Evolutionary conservation across 2,329 filamentous ascomycete species (phyloP).

Genomic region (Rutstroemia sydowiana): DNA sequence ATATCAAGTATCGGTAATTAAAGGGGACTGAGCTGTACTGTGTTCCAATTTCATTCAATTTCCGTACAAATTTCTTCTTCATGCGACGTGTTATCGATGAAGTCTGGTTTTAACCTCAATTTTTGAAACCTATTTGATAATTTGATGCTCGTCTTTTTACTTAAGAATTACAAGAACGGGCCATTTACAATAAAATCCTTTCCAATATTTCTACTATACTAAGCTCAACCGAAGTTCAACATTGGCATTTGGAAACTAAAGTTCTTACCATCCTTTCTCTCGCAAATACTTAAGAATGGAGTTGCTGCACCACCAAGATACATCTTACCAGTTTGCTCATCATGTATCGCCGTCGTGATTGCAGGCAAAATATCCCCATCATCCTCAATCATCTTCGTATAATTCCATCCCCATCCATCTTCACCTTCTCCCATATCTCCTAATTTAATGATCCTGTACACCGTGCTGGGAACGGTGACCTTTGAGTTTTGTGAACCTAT

Average conservation of each 20-base stretch:
- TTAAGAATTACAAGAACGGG: no score
- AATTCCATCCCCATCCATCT: conserved; percentile 11
- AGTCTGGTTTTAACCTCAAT: no score
- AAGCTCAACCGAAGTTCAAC: neutral
- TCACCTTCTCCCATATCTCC: conserved; percentile 16
- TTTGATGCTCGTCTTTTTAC: no score
- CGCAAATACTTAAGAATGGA: conserved; percentile 5
- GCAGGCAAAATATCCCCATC: conserved; percentile 25
- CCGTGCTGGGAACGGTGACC: conserved; percentile 16
- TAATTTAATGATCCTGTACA: conserved; percentile 22
- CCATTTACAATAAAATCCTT: no score
- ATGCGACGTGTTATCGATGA: no score
- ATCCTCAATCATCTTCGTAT: conserved; percentile 32
- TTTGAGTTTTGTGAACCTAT: conserved; percentile 21
- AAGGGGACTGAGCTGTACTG: no score
- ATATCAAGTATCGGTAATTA: no score
- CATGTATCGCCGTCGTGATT: conserved; percentile 27
- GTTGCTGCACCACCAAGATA: conserved; percentile 24
- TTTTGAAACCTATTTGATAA: no score
- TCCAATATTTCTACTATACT: no score
- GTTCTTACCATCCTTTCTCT: neutral
- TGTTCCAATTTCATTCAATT: no score
- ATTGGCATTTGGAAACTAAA: conserved; percentile 2
- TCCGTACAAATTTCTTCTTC: no score
- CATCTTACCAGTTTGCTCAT: conserved; percentile 27